phyloP scores from a whole-genome alignment of 176 grass and related monocot genomes.

The Puya raimondii region DNA sequence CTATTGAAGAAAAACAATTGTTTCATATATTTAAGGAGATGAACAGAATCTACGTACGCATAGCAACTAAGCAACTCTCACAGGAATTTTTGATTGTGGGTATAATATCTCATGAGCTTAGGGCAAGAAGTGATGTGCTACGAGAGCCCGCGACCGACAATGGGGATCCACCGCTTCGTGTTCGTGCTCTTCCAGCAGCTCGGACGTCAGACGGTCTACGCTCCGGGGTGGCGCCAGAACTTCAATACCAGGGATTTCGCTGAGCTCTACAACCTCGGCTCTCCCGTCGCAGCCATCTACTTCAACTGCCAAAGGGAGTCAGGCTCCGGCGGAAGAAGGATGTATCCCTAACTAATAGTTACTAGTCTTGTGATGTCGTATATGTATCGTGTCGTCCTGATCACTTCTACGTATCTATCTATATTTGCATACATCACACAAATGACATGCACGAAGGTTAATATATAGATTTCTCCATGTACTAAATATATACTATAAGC shows the following conservation, averaged over 20 bases:
- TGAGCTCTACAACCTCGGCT: constrained; percentile 84
- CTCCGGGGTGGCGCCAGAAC: constrained; percentile 71
- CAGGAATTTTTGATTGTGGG: not conserved
- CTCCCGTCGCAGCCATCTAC: constrained; percentile 63
- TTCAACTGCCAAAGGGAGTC: constrained; percentile 90
- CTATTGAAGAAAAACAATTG: too few species aligned
- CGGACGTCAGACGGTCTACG: constrained; percentile 48
- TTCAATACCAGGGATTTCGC: constrained; percentile 82
- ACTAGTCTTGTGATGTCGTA: not conserved
- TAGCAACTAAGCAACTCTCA: not conserved
- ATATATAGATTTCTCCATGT: too few species aligned
- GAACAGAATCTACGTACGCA: too few species aligned
- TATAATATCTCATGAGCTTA: not conserved
- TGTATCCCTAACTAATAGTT: constrained; percentile 2
- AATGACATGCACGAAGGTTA: not conserved
- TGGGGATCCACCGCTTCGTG: constrained; percentile 83
- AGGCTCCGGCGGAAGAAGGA: constrained; percentile 70
- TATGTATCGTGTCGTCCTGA: not conserved
- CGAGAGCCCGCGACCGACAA: constrained; percentile 53
- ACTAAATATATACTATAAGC: too few species aligned
- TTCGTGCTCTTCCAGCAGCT: constrained; percentile 75
- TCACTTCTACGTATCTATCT: not conserved
- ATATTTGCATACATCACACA: not conserved
- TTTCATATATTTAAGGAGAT: too few species aligned
- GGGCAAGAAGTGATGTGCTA: constrained; percentile 62